Evolutionary conservation across 2,329 filamentous ascomycete species (phyloP).

Genomic region (Claviceps quebecensis): DNA sequence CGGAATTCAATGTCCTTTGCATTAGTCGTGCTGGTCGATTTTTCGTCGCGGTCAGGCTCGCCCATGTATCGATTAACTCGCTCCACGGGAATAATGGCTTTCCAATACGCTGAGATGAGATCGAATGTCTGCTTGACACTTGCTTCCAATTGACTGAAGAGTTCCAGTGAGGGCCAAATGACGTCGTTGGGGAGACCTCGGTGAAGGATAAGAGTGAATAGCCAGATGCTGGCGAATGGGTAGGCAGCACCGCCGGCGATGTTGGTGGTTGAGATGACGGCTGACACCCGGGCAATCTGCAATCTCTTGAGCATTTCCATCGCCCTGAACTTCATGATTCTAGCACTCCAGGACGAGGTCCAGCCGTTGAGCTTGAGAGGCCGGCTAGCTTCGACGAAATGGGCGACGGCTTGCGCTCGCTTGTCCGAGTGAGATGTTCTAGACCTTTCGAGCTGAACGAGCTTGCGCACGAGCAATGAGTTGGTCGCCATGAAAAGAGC

Average conservation of each 20-base stretch:
- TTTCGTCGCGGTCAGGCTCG: conserved; percentile 60
- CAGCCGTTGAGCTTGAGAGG: conserved; percentile 37
- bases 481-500: conserved; percentile 57
- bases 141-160: conserved; percentile 63
- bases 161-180: conserved; percentile 72
- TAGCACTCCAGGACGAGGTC: conserved; percentile 22
- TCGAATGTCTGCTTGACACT: conserved; percentile 63
- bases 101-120: conserved; percentile 62
- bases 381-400: conserved; percentile 76
- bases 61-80: conserved; percentile 78
- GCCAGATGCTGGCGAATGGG: conserved; percentile 67
- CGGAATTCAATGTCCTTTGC: conserved; percentile 36
- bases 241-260: conserved; percentile 59
- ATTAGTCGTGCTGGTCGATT: conserved; percentile 20
- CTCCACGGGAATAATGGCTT: conserved; percentile 67
- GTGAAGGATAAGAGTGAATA: conserved; percentile 60
- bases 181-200: conserved; percentile 61
- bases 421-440: conserved; percentile 63
- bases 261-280: conserved; percentile 53
- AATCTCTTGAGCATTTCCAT: conserved; percentile 24
- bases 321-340: conserved; percentile 22
- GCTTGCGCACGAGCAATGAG: conserved; percentile 46
- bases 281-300: conserved; percentile 20
- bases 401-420: conserved; percentile 66
- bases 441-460: conserved; percentile 55